Percentiles rank a stretch among this genome's conserved stretches.
These are phyloP conservation scores for Pleurotus giganteus DNA, from an alignment of 768 basidiomycete genomes.

Conservation along the genomic window DNA sequence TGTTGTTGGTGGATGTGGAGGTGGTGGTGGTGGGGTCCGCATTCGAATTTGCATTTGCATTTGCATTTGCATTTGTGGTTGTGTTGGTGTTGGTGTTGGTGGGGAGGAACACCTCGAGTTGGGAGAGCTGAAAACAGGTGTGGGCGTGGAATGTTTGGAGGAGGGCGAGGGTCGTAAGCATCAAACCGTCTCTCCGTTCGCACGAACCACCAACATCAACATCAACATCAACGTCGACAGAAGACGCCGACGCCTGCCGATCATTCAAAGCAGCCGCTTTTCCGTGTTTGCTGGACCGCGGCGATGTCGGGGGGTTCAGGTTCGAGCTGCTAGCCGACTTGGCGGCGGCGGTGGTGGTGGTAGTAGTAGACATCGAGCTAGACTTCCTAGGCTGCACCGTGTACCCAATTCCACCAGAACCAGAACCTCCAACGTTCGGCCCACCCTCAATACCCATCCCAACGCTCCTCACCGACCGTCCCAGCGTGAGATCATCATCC, in stretches of 20 bases:
- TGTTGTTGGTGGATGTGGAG: conserved; percentile 16
- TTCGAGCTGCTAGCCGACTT: conserved; percentile 34
- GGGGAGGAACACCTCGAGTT: conserved; percentile 35
- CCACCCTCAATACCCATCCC: conserved; percentile 76
- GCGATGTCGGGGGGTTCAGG: conserved; percentile 13
- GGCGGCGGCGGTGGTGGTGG: too few species aligned
- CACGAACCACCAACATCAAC: conserved; percentile 17
- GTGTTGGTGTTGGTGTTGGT: conserved; percentile 14
- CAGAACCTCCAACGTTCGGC: conserved; percentile 27
- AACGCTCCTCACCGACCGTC: conserved; percentile 48
- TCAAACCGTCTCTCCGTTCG: conserved; percentile 29
- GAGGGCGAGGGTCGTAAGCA: conserved; percentile 54
- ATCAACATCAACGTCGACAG: conserved; percentile 15
- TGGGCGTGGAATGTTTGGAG: conserved; percentile 71
- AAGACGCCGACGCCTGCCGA: conserved; percentile 29
- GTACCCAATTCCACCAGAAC: conserved; percentile 21
- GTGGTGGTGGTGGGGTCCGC: too few species aligned
- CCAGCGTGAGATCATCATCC: conserved; percentile 56
- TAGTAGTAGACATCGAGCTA: conserved; percentile 53
- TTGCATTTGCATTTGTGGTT: too few species aligned
- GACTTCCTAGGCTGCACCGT: conserved; percentile 39
- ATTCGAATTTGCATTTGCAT: too few species aligned
- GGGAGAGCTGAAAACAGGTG: conserved; percentile 54
- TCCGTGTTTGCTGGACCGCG: conserved; percentile 13
- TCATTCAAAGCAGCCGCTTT: too few species aligned